Percentiles rank a stretch among this genome's conserved stretches.
These are phyloP conservation scores for Ophiostoma australiae DNA, from an alignment of 2,329 filamentous ascomycete species.

Conservation along the genomic window DNA sequence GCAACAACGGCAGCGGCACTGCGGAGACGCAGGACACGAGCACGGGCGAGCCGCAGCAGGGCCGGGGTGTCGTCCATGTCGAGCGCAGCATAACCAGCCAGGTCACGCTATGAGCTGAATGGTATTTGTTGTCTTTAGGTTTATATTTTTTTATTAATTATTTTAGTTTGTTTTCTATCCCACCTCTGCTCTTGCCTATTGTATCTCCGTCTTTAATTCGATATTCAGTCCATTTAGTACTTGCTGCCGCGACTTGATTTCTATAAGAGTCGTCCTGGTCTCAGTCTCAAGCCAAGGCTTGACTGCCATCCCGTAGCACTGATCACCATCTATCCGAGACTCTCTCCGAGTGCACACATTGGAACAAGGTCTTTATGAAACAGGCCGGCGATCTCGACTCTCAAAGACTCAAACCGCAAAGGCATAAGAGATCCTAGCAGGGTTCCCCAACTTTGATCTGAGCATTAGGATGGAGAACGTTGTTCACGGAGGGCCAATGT, in stretches of 20 bases:
- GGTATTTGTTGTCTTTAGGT: constrained; percentile 5
- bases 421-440: not conserved
- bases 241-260: not conserved
- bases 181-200: not conserved
- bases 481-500: too few species aligned
- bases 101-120: not conserved
- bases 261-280: not conserved
- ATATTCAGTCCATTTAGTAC: not conserved
- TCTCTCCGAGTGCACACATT: not conserved
- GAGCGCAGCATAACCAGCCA: constrained; percentile 22
- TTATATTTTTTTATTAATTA: not conserved
- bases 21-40: not conserved
- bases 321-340: not conserved
- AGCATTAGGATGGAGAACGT: too few species aligned
- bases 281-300: not conserved
- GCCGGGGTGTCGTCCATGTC: constrained; percentile 18
- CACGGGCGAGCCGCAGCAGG: not conserved
- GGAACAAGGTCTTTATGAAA: not conserved
- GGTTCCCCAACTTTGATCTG: not conserved
- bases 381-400: not conserved
- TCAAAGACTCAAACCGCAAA: too few species aligned
- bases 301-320: not conserved
- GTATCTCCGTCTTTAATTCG: not conserved
- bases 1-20: not conserved
- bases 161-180: not conserved